A percentile compares a stretch with the other conserved stretches of the same genome.
Evolutionary conservation across 768 basidiomycete genomes (phyloP).

Genomic region (Kwoniella europaea): DNA sequence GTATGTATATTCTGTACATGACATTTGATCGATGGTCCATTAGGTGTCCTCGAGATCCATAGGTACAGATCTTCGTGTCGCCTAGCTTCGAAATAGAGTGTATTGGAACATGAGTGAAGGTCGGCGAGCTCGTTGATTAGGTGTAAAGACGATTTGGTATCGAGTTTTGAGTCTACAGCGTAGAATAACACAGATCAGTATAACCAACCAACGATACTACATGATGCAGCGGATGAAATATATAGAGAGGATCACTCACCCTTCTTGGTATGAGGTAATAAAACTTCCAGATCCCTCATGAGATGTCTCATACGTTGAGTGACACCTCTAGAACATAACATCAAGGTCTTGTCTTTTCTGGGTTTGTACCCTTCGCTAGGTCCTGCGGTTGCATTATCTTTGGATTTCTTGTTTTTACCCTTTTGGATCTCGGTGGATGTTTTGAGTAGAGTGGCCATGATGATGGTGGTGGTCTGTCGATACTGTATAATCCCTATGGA

Average conservation of each 20-base stretch:
- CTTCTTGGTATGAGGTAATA: conserved; percentile 95
- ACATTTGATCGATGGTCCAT: conserved; percentile 95
- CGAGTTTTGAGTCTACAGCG: conserved; percentile 85
- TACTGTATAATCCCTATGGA: background rate
- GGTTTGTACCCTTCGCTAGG: conserved; percentile 60
- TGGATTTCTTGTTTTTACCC: conserved; percentile 34
- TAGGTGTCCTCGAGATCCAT: conserved; percentile 96
- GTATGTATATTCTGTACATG: conserved; percentile 99
- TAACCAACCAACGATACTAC: too few relatives aligned
- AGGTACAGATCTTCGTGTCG: conserved; percentile 93
- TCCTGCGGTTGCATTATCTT: conserved; percentile 22
- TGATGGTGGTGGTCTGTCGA: background rate
- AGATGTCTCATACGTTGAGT: conserved; percentile 96
- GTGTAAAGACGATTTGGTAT: conserved; percentile 91
- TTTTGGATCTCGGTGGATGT: conserved; percentile 34
- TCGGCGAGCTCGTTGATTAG: conserved; percentile 95
- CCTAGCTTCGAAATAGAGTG: conserved; percentile 95
- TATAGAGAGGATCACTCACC: conserved; percentile 63
- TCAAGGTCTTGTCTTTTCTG: conserved; percentile 93
- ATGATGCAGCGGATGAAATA: background rate
- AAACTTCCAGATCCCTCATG: conserved; percentile 87
- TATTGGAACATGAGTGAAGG: conserved; percentile 95
- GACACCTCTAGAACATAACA: conserved; percentile 90
- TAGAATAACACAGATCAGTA: background rate
- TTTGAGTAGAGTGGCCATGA: conserved; percentile 46